These are phyloP conservation scores for Chimonanthus praecox DNA, from an alignment of 164 flowering plant species.

Conservation along the genomic window DNA sequence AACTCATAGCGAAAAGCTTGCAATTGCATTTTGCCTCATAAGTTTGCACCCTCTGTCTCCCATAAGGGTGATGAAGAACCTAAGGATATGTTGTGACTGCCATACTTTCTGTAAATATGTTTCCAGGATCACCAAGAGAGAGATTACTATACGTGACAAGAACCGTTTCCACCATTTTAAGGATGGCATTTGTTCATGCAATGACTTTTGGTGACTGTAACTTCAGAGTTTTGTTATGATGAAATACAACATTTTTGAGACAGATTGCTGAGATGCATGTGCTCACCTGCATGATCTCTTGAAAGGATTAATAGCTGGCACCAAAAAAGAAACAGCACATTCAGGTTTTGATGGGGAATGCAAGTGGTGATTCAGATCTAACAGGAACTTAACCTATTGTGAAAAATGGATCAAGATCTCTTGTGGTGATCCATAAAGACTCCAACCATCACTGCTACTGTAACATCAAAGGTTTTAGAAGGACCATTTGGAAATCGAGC, in stretches of 20 bases:
- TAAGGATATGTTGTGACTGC: conserved; percentile 9
- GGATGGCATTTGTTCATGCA: conserved; percentile 5
- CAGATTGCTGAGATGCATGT: not conserved
- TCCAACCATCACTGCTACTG: not conserved
- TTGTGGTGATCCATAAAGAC: not conserved
- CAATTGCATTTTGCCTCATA: conserved; percentile 10
- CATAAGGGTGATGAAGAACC: conserved; percentile 4
- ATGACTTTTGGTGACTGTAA: conserved; percentile 5
- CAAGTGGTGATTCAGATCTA: not conserved
- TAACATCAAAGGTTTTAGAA: not conserved
- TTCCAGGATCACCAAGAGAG: not conserved
- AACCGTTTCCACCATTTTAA: conserved; percentile 11
- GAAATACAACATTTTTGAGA: not conserved
- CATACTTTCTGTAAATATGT: conserved; percentile 6
- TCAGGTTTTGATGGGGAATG: not conserved
- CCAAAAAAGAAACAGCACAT: not conserved
- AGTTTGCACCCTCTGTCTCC: not conserved
- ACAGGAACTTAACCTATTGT: not conserved
- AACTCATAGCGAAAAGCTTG: conserved; percentile 12
- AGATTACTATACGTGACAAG: conserved; percentile 6
- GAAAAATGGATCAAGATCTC: not conserved
- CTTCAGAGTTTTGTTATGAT: not conserved
- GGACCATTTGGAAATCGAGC: not conserved
- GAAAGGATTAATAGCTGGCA: not conserved
- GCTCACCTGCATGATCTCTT: not conserved